Evolutionary conservation across 192 early-diverging fungal genomes (phyloP).

Genomic region (Coemansia sp.): DNA sequence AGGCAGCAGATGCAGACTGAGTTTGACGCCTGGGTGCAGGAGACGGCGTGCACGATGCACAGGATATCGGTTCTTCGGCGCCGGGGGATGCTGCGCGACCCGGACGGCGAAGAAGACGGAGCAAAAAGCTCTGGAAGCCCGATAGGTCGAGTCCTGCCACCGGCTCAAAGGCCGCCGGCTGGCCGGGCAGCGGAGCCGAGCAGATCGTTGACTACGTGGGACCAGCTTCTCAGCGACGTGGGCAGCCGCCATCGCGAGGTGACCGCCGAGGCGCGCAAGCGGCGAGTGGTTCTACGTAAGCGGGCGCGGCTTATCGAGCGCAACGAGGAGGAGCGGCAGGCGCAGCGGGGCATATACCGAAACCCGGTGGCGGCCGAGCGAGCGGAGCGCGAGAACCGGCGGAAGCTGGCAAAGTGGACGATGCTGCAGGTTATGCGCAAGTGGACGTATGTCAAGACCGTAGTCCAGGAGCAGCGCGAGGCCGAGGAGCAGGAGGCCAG

Average conservation of each 20-base stretch:
- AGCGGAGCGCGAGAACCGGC: constrained; percentile 17
- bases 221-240: constrained; percentile 28
- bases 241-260: constrained; percentile 32
- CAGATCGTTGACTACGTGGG: constrained; percentile 17
- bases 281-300: constrained; percentile 20
- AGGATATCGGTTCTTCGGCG: constrained; percentile 42
- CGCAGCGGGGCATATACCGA: constrained; percentile 22
- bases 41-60: constrained; percentile 20
- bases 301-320: constrained; percentile 20
- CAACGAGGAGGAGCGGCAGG: constrained; percentile 25
- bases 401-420: constrained; percentile 63
- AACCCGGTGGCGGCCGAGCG: constrained; percentile 22
- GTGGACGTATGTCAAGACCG: constrained; percentile 66
- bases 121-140: neutral
- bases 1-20: constrained; percentile 14
- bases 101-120: neutral
- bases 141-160: constrained; percentile 20
- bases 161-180: constrained; percentile 23
- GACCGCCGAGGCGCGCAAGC: constrained; percentile 5
- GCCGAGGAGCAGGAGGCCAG: constrained; percentile 61
- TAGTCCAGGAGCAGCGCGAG: constrained; percentile 59
- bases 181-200: constrained; percentile 19
- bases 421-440: constrained; percentile 63
- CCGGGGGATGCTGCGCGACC: constrained; percentile 37
- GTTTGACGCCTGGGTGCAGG: constrained; percentile 22